Evolutionary conservation across 768 basidiomycete species (phyloP).

Genomic region (Termitomyces sp.): DNA sequence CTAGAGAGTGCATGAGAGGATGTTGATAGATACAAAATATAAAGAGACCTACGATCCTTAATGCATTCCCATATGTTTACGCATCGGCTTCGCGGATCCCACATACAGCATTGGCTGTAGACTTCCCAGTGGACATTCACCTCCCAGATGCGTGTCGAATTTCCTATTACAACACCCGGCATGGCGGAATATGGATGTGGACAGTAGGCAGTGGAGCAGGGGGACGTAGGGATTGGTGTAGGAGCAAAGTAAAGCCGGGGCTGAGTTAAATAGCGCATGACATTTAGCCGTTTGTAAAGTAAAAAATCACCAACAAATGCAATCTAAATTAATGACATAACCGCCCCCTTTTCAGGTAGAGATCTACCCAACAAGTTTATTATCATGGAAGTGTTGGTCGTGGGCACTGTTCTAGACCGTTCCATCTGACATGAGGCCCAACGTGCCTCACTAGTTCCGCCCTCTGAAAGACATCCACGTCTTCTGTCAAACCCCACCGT

Average conservation of each 20-base stretch:
- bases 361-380: conserved; percentile 10
- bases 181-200: conserved; percentile 22
- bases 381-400: conserved; percentile 12
- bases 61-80: conserved; percentile 80
- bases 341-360: conserved; percentile 14
- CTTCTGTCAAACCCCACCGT: neutral
- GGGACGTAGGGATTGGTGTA: neutral
- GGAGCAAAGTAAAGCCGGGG: conserved; percentile 3
- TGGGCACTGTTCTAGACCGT: neutral
- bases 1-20: conserved; percentile 29
- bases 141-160: conserved; percentile 72
- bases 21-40: neutral
- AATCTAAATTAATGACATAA: conserved; percentile 18
- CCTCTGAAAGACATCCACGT: neutral
- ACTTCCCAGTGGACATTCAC: conserved; percentile 60
- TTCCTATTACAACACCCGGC: conserved; percentile 51
- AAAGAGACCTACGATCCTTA: conserved; percentile 52
- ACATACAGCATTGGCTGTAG: conserved; percentile 67
- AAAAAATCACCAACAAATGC: conserved; percentile 15
- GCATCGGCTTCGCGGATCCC: conserved; percentile 62
- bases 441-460: neutral
- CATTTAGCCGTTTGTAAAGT: conserved; percentile 16
- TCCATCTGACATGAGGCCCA: conserved; percentile 6
- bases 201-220: neutral
- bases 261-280: conserved; percentile 20